Conservation (phyloP, 805 yeast genomes). For the Schizosaccharomyces lindneri region DNA sequence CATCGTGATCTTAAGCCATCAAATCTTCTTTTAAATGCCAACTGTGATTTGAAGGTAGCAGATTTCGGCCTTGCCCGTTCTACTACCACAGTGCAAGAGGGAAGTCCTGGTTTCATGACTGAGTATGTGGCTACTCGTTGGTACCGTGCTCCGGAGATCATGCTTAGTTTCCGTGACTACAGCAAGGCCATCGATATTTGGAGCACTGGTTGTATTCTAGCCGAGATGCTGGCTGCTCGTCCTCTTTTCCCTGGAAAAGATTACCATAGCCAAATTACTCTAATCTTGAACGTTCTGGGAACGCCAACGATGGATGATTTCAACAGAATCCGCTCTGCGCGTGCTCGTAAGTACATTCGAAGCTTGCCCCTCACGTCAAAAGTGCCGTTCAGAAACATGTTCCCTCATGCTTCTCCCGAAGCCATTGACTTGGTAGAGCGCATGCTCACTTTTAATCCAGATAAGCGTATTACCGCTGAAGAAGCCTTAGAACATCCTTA, state of each 20-base stretch:
- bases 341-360: conserved; percentile 74
- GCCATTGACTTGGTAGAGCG: conserved; percentile 45
- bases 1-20: conserved; percentile 86
- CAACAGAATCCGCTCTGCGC: conserved; percentile 25
- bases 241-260: conserved; percentile 89
- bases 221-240: conserved; percentile 63
- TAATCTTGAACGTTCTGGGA: conserved; percentile 66
- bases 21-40: conserved; percentile 61
- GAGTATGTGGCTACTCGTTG: conserved; percentile 95
- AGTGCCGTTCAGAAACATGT: conserved; percentile 24
- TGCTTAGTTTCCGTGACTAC: conserved; percentile 81
- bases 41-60: conserved; percentile 81
- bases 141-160: conserved; percentile 94
- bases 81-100: conserved; percentile 31
- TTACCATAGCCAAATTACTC: conserved; percentile 70
- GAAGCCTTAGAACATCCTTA: conserved; percentile 76
- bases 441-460: conserved; percentile 62
- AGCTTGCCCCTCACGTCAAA: conserved; percentile 49
- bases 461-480: conserved; percentile 55
- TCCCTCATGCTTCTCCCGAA: conserved; percentile 29
- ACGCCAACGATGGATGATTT: conserved; percentile 68
- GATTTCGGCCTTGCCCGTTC: conserved; percentile 77
- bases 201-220: conserved; percentile 90
- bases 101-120: conserved; percentile 64
- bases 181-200: conserved; percentile 89